Evolutionary conservation across 202 grass and related monocot species (phyloP).

Genomic region (Carex sylvatica): DNA sequence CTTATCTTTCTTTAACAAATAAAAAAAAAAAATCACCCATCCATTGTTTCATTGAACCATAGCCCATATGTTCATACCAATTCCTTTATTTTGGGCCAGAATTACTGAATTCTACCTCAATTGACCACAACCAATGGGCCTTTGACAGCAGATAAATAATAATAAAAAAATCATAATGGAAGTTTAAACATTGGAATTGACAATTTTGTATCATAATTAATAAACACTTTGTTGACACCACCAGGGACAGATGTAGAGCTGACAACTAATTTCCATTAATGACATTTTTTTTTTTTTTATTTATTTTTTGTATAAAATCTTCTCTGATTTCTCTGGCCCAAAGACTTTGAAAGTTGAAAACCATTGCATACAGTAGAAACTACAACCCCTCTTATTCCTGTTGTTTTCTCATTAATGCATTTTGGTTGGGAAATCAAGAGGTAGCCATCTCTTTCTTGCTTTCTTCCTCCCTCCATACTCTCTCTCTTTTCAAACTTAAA

Average conservation of each 20-base stretch:
- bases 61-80: too few relatives aligned
- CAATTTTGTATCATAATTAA: background rate
- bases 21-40: too few relatives aligned
- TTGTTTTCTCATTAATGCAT: conserved; percentile 30
- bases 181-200: background rate
- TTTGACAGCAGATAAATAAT: background rate
- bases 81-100: too few relatives aligned
- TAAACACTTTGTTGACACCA: background rate
- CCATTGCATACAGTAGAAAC: background rate
- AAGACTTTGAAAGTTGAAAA: background rate
- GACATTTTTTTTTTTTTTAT: background rate
- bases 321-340: background rate
- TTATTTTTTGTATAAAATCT: background rate
- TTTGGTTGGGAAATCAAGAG: conserved; percentile 27
- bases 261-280: conserved; percentile 19
- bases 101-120: too few relatives aligned
- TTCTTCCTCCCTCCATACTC: background rate
- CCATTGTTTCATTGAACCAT: too few relatives aligned
- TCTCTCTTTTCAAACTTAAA: background rate
- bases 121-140: too few relatives aligned
- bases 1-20: too few relatives aligned
- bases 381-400: background rate
- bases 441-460: conserved; percentile 8
- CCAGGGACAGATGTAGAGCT: conserved; percentile 14
- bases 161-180: background rate